Conservation (phyloP, 192 early-diverging fungal genomes). For the Backusella luteola region DNA sequence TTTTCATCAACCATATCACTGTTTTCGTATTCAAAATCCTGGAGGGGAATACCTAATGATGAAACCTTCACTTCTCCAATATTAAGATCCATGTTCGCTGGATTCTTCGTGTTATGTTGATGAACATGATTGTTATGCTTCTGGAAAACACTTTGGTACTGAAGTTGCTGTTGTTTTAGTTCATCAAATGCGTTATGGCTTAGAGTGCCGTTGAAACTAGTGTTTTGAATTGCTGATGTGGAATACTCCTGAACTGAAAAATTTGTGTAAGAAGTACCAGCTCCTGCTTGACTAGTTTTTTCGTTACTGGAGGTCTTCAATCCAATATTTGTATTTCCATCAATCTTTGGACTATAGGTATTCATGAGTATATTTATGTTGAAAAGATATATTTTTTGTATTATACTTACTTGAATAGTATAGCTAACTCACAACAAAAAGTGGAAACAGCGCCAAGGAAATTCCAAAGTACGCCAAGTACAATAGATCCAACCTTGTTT, state of each 20-base stretch:
- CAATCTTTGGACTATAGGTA: slow-evolving; percentile 15
- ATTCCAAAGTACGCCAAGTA: slow-evolving; percentile 29
- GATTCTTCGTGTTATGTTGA: not conserved
- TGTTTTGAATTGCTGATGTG: not conserved
- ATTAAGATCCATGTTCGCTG: not conserved
- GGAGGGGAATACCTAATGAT: not conserved
- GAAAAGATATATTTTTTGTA: not conserved
- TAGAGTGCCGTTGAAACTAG: slow-evolving; percentile 3
- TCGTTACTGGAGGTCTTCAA: slow-evolving; percentile 16
- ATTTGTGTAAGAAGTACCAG: not conserved
- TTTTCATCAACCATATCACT: slow-evolving; percentile 3
- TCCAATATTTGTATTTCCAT: slow-evolving; percentile 6
- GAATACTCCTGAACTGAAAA: slow-evolving; percentile 1
- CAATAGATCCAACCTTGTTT: slow-evolving; percentile 15
- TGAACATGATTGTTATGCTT: slow-evolving; percentile 7
- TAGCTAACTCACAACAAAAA: slow-evolving; percentile 22
- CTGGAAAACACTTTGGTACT: slow-evolving; percentile 7
- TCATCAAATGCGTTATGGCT: slow-evolving; percentile 23
- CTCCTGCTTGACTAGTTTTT: slow-evolving; percentile 5
- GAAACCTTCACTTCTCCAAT: slow-evolving; percentile 1
- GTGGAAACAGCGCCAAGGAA: slow-evolving; percentile 26
- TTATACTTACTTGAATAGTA: slow-evolving; percentile 23
- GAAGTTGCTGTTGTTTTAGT: slow-evolving; percentile 17
- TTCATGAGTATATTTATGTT: not conserved
- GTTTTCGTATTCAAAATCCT: not conserved